A percentile compares a stretch with the other conserved stretches of the same genome.
Evolutionary conservation across 305 asterid species (phyloP).

Genomic region (Fraxinus dipetala): DNA sequence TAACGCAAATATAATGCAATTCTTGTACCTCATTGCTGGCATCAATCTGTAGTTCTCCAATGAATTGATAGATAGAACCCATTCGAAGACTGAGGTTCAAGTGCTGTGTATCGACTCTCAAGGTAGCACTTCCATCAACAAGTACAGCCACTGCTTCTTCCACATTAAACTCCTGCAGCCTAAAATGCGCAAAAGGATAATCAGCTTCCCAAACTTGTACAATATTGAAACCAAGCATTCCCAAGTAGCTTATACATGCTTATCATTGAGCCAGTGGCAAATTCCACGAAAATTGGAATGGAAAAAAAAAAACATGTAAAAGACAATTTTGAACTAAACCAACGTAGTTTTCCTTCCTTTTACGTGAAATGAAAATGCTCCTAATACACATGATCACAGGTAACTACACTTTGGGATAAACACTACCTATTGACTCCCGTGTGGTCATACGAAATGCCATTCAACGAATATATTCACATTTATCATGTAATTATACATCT

Average conservation of each 20-base stretch:
- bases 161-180: constrained; percentile 64
- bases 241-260: not conserved
- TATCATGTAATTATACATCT: not conserved
- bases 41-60: constrained; percentile 73
- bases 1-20: constrained; percentile 1
- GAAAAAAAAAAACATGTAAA: not conserved
- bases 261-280: not conserved
- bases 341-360: not conserved
- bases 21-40: constrained; percentile 54
- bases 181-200: constrained; percentile 23
- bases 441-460: not conserved
- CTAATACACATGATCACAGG: not conserved
- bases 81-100: constrained; percentile 56
- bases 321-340: not conserved
- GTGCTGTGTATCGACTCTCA: constrained; percentile 64
- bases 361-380: not conserved
- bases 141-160: constrained; percentile 67
- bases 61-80: constrained; percentile 82
- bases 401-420: not conserved
- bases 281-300: not conserved
- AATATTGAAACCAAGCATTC: not conserved
- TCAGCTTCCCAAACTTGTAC: not conserved
- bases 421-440: not conserved
- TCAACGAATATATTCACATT: not conserved
- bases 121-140: constrained; percentile 59